phyloP scores from a whole-genome alignment of 441 rosid species.

The Metrosideros polymorpha region DNA sequence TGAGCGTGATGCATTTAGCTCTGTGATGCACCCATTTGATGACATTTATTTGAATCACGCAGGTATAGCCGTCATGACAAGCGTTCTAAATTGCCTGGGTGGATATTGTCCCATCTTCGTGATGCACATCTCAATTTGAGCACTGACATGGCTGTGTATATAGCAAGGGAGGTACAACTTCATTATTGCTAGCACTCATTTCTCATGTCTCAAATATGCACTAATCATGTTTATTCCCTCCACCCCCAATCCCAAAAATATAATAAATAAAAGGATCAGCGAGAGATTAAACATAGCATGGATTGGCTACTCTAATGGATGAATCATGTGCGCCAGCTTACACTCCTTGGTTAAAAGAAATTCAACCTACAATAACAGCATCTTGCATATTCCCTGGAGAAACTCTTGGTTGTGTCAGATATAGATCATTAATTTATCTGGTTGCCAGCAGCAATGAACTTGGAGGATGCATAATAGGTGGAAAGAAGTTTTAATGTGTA shows the following conservation, averaged over 20 bases:
- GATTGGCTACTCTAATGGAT: background rate
- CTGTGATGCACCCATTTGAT: background rate
- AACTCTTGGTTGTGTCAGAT: background rate
- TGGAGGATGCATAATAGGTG: background rate
- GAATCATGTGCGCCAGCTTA: background rate
- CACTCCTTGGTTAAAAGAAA: background rate
- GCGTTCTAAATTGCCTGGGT: conserved; percentile 87
- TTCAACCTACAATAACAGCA: background rate
- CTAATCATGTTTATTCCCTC: background rate
- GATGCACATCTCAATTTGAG: conserved; percentile 89
- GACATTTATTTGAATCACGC: background rate
- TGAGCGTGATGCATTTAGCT: background rate
- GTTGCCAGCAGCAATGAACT: background rate
- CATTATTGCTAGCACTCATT: background rate
- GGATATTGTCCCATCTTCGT: conserved; percentile 84
- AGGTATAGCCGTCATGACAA: conserved; percentile 97
- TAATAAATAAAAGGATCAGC: background rate
- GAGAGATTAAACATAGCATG: background rate
- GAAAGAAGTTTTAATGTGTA: background rate
- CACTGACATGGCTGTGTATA: conserved; percentile 96
- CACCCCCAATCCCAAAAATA: background rate
- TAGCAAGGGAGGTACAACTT: conserved; percentile 74
- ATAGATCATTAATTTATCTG: background rate
- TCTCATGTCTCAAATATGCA: background rate
- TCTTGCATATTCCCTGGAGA: background rate